Conservation (phyloP, 2,329 filamentous ascomycete genomes). For the Beauveria pseudobassiana region DNA sequence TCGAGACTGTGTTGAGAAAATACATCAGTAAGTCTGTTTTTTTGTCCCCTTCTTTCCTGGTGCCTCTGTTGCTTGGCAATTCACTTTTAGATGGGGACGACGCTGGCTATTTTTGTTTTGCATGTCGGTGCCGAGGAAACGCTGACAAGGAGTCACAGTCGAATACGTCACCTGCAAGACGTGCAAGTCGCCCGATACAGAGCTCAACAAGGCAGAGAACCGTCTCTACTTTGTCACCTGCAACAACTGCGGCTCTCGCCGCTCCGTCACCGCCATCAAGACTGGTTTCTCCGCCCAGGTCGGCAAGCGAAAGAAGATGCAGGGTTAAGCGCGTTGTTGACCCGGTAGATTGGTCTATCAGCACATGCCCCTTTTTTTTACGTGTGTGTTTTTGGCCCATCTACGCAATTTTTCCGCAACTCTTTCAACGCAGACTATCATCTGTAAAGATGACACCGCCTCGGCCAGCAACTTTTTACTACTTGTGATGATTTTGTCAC, state of each 20-base stretch:
- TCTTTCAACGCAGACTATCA: too few relatives aligned
- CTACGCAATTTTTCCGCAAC: too few relatives aligned
- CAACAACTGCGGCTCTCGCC: slow-evolving; percentile 72
- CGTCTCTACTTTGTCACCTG: slow-evolving; percentile 98
- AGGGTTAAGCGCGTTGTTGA: slow-evolving; percentile 48
- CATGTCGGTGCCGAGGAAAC: too few relatives aligned
- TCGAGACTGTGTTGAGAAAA: slow-evolving; percentile 92
- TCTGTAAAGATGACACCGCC: too few relatives aligned
- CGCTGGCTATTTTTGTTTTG: background rate
- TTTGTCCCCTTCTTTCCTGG: too few relatives aligned
- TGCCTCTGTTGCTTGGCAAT: too few relatives aligned
- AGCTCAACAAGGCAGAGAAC: slow-evolving; percentile 98
- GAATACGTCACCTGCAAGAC: slow-evolving; percentile 99
- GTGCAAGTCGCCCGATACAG: slow-evolving; percentile 87
- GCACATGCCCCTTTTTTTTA: too few relatives aligned
- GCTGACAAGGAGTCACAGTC: slow-evolving; percentile 37
- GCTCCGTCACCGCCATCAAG: slow-evolving; percentile 96
- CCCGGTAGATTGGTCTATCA: background rate
- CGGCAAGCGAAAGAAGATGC: slow-evolving; percentile 95
- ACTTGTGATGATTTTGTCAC: too few relatives aligned
- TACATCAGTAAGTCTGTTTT: slow-evolving; percentile 67
- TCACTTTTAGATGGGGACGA: too few relatives aligned
- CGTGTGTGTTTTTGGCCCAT: too few relatives aligned
- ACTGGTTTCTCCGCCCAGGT: slow-evolving; percentile 99
- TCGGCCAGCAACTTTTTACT: too few relatives aligned